Evolutionary conservation across 495 filamentous ascomycete genomes (phyloP).

Genomic region (Aspergillus sclerotiicarbonarius): DNA sequence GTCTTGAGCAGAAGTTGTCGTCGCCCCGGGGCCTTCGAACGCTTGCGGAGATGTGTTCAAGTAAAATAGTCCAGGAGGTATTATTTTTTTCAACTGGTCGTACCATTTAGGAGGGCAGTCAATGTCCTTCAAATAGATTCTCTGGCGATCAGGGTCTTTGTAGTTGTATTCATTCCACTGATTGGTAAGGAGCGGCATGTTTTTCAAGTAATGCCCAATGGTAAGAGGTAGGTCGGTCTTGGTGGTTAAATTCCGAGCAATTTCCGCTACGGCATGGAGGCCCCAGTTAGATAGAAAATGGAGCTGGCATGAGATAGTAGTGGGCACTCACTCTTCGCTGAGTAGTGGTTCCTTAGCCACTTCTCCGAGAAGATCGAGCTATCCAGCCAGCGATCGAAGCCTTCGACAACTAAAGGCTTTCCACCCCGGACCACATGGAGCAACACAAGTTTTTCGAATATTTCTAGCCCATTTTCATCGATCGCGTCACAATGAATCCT

Average conservation of each 20-base stretch:
- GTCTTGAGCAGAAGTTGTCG: background rate
- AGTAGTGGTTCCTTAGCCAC: constrained; percentile 74
- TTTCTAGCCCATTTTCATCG: constrained; percentile 63
- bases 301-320: background rate
- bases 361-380: constrained; percentile 71
- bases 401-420: constrained; percentile 83
- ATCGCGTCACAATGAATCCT: constrained; percentile 75
- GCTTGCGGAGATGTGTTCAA: constrained; percentile 73
- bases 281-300: constrained; percentile 12
- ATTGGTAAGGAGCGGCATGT: constrained; percentile 72
- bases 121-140: constrained; percentile 93
- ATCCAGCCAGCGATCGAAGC: constrained; percentile 66
- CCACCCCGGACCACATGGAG: constrained; percentile 79
- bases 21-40: constrained; percentile 36
- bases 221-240: constrained; percentile 73
- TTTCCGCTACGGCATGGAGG: constrained; percentile 43
- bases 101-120: constrained; percentile 87
- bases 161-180: constrained; percentile 69
- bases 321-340: constrained; percentile 61
- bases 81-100: constrained; percentile 67
- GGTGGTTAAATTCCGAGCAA: constrained; percentile 71
- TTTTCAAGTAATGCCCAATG: constrained; percentile 82
- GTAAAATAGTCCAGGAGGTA: constrained; percentile 80
- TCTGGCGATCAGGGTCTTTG: constrained; percentile 67
- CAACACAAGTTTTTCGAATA: constrained; percentile 76